phyloP scores from a whole-genome alignment of 2,329 filamentous ascomycete genomes.

The Dactylonectria estremocensis region DNA sequence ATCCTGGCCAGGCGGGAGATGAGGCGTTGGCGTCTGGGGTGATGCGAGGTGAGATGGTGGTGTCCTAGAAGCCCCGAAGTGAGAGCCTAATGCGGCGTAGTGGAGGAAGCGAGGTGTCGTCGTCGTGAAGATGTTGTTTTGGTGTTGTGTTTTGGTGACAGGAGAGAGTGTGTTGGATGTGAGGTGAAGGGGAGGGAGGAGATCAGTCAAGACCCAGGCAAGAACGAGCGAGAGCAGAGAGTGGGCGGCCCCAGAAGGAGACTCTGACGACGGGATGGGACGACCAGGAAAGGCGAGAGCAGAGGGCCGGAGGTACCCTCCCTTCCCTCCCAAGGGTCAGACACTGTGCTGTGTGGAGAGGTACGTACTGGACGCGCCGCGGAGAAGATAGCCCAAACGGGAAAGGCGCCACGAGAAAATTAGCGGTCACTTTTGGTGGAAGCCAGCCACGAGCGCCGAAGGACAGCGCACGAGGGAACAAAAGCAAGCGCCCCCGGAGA shows the following conservation, averaged over 20 bases:
- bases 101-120: slow-evolving; percentile 14
- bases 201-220: slow-evolving; percentile 22
- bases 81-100: background rate
- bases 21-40: slow-evolving; percentile 26
- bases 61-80: slow-evolving; percentile 1
- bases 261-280: slow-evolving; percentile 36
- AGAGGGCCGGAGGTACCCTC: slow-evolving; percentile 26
- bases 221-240: slow-evolving; percentile 20
- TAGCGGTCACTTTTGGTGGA: slow-evolving; percentile 37
- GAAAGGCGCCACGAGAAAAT: slow-evolving; percentile 42
- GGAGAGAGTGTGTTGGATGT: background rate
- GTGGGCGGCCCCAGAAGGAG: slow-evolving; percentile 31
- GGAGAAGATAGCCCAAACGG: slow-evolving; percentile 38
- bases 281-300: slow-evolving; percentile 31
- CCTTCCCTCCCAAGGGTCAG: slow-evolving; percentile 9
- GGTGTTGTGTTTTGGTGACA: slow-evolving; percentile 9
- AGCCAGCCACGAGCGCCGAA: slow-evolving; percentile 16
- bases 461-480: slow-evolving; percentile 8
- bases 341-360: slow-evolving; percentile 26
- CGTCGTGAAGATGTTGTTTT: slow-evolving; percentile 11
- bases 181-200: slow-evolving; percentile 19
- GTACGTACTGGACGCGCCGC: slow-evolving; percentile 19
- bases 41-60: slow-evolving; percentile 15
- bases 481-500: slow-evolving; percentile 28
- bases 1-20: slow-evolving; percentile 35